Evolutionary conservation across 257 asterid genomes (phyloP).

Genomic region (Lycium barbarum): DNA sequence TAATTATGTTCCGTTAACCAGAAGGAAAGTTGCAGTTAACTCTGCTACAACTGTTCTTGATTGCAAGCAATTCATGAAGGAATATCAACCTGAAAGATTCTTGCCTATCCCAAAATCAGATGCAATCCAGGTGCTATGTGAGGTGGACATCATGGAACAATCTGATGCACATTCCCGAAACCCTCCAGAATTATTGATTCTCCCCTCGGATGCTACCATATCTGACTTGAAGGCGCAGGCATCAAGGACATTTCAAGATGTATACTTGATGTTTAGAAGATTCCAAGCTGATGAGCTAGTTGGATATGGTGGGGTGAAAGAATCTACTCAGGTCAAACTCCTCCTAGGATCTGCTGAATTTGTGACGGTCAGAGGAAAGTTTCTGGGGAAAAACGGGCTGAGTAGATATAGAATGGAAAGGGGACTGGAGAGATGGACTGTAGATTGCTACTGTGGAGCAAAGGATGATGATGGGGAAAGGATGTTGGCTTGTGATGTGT

Average conservation of each 20-base stretch:
- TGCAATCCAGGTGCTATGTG: constrained; percentile 68
- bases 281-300: constrained; percentile 85
- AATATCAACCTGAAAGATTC: constrained; percentile 60
- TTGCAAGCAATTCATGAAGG: constrained; percentile 91
- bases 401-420: constrained; percentile 82
- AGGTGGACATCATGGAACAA: constrained; percentile 75
- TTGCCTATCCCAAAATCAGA: constrained; percentile 44
- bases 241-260: constrained; percentile 78
- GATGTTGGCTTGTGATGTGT: constrained; percentile 91
- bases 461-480: constrained; percentile 96
- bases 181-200: constrained; percentile 73
- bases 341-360: constrained; percentile 66
- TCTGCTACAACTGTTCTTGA: constrained; percentile 73
- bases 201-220: constrained; percentile 75
- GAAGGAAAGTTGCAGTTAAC: constrained; percentile 48
- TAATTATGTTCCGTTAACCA: constrained; percentile 49
- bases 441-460: constrained; percentile 90
- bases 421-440: constrained; percentile 89
- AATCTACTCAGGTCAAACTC: constrained; percentile 79
- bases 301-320: constrained; percentile 80
- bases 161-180: constrained; percentile 50
- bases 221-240: constrained; percentile 89
- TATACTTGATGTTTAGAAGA: constrained; percentile 74
- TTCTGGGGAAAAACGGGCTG: constrained; percentile 62
- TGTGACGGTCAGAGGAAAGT: constrained; percentile 63